Evolutionary conservation across 176 grass and related monocot genomes (phyloP).

Genomic region (Lolium rigidum): DNA sequence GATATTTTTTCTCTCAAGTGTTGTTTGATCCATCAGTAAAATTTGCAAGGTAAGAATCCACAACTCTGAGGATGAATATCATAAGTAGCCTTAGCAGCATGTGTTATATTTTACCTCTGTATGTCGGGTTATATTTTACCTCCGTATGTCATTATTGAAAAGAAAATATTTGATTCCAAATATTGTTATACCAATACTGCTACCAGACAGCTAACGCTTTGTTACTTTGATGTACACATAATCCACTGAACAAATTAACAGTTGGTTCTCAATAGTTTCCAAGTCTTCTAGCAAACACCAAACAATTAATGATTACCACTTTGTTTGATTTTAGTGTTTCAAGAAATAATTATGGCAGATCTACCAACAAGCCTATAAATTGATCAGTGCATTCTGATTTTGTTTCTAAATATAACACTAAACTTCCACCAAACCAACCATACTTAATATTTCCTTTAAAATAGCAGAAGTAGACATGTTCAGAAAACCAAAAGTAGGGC

Average conservation of each 20-base stretch:
- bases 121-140: not conserved
- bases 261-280: not conserved
- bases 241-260: not conserved
- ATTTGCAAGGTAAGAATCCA: not conserved
- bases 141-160: not conserved
- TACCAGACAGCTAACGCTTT: not conserved
- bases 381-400: not conserved
- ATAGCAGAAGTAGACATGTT: constrained; percentile 10
- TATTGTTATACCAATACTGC: not conserved
- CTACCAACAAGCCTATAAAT: not conserved
- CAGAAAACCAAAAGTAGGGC: constrained; percentile 2
- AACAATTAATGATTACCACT: not conserved
- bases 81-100: not conserved
- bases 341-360: constrained; percentile 19
- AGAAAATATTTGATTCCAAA: not conserved
- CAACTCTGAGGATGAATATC: not conserved
- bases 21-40: not conserved
- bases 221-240: not conserved
- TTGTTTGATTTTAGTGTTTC: not conserved
- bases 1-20: not conserved
- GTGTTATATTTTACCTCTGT: not conserved
- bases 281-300: not conserved
- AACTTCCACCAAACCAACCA: constrained; percentile 1
- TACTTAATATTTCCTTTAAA: constrained; percentile 1
- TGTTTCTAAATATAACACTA: not conserved